Evolutionary conservation across 495 filamentous ascomycete genomes (phyloP), one percentile per base, ranked within the genome.

Genomic region (Podospora bellae-mahoneyi): DNA sequence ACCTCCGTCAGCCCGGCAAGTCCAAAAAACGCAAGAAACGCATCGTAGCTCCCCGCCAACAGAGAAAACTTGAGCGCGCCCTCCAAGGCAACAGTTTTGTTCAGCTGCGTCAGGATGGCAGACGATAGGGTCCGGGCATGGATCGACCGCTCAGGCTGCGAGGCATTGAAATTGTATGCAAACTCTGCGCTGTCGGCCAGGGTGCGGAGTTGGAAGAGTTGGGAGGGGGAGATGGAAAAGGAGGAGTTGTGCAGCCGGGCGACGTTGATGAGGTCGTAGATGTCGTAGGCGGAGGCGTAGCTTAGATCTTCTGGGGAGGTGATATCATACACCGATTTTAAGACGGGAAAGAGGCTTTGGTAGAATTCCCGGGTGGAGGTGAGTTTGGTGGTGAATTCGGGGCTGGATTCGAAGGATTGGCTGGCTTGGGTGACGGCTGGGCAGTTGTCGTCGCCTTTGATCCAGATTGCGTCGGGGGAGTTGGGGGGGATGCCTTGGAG

Each of bases 151-250:
- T 64, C 64, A 2, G 69, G 62, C 48, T 73, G 60, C 23, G 72
- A 64, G 69, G 58, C 32, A 66, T 72, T 70, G 67, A 62, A 69
- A 56, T 78, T 78, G 67, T 73, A 57, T 64, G 75, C 76, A 66
- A 72, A 77, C 32, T 77, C 75, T 26, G 78, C 73, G 48, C 59
- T 69, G 63, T 69, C 69, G 53, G 71, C 71, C 28, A 73, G 62
- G 20, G 71, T 71, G 60, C 66, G 69, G 18, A 73, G 66, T 62
- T 73, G 71, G 26, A 63, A 54, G 3, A 73, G 66, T 26, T 66
- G 19, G 18, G 34, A 57, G 27, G 28, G 60, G 30, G 68, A 57
- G 10, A 71, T 55, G 2, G 69, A 30, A n/a, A 66, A 61, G 15
- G 66, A n/a, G 9, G 66, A 34, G 66, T 73, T 71, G 69, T 73